Percentiles rank a stretch among this genome's conserved stretches.
phyloP scores from a whole-genome alignment of 768 basidiomycete species.

The Crucibulum laeve region DNA sequence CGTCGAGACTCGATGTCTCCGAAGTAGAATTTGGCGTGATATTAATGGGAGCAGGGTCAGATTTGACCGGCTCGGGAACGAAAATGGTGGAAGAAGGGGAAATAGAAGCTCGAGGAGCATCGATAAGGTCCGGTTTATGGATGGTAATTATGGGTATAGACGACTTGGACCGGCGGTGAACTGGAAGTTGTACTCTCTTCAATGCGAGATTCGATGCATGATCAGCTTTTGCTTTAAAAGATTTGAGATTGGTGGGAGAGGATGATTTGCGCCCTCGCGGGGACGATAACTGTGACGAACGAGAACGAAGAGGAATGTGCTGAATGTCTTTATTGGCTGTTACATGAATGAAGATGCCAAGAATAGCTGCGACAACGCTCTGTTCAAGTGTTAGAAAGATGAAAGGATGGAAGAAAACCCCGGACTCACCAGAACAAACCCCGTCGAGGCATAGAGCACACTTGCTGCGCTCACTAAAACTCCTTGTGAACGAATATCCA shows the following conservation, averaged over 20 bases:
- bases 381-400: conserved; percentile 9
- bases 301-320: not conserved
- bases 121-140: conserved; percentile 18
- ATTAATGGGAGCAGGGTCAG: too few relatives aligned
- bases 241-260: not conserved
- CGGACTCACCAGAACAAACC: conserved; percentile 29
- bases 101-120: too few relatives aligned
- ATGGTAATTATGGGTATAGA: conserved; percentile 20
- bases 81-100: too few relatives aligned
- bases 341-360: conserved; percentile 11
- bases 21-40: too few relatives aligned
- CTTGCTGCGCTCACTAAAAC: conserved; percentile 24
- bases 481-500: conserved; percentile 15
- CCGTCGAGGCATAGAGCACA: conserved; percentile 26
- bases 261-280: not conserved
- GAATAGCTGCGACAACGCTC: conserved; percentile 29
- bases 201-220: not conserved
- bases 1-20: too few relatives aligned
- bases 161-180: conserved; percentile 15
- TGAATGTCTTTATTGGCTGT: not conserved
- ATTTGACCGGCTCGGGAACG: too few relatives aligned
- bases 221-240: not conserved
- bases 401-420: not conserved
- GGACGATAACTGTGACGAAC: too few relatives aligned
- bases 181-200: not conserved